phyloP scores from a whole-genome alignment of 345 rosid genomes.

The Euphorbia tirucalli region DNA sequence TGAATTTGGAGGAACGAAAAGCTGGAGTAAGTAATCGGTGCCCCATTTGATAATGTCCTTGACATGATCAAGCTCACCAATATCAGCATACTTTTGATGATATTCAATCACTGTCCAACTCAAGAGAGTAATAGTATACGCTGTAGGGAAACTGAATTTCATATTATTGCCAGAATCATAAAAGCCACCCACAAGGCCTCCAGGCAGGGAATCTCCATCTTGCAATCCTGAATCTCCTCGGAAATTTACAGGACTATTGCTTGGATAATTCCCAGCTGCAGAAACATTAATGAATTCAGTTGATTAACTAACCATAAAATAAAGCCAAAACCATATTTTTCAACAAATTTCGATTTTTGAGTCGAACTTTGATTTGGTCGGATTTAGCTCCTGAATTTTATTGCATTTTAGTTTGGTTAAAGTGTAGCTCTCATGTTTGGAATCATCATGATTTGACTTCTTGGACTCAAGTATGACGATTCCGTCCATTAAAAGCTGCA shows the following conservation, averaged over 20 bases:
- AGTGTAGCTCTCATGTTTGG: too few species aligned
- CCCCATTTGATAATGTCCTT: slow-evolving; percentile 64
- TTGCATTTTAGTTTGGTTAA: too few species aligned
- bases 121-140: slow-evolving; percentile 54
- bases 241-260: slow-evolving; percentile 44
- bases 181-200: slow-evolving; percentile 50
- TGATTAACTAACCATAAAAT: too few species aligned
- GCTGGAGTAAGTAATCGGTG: slow-evolving; percentile 54
- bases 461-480: too few species aligned
- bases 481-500: too few species aligned
- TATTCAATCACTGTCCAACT: slow-evolving; percentile 69
- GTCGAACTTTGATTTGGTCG: too few species aligned
- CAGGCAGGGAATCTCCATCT: slow-evolving; percentile 41
- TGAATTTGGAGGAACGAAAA: slow-evolving; percentile 36
- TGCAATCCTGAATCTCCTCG: slow-evolving; percentile 55
- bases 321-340: too few species aligned
- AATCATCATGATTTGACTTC: too few species aligned
- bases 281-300: not conserved
- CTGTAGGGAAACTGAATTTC: slow-evolving; percentile 60
- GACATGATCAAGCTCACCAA: slow-evolving; percentile 56
- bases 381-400: too few species aligned
- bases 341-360: too few species aligned
- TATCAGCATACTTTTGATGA: slow-evolving; percentile 45
- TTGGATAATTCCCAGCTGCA: slow-evolving; percentile 55
- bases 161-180: slow-evolving; percentile 64